Evolutionary conservation across 305 asterid species (phyloP), one percentile per base, ranked within the genome.

Genomic region (Fraxinus latifolia): DNA sequence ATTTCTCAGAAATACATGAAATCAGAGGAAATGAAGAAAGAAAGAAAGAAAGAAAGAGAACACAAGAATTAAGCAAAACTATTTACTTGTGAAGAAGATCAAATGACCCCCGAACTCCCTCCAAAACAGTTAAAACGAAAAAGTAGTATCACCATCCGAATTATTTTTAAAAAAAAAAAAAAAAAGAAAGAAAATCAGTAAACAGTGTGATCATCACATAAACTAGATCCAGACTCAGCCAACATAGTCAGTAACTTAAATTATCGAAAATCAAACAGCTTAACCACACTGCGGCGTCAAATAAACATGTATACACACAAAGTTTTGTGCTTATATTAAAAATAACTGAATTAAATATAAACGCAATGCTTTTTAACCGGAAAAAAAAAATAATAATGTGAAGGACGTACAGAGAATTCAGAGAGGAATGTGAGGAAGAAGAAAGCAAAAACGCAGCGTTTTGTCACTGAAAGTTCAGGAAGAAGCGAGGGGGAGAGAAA

Each of bases 201-300:
- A 21, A 58, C 68, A 58, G 23, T 17, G 37, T 68, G 55, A 83
- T 34, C 44, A 67, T 14, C 33, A 23, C 47, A 76, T 7, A 74
- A 74, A 85, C 47, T 85, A 85, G 89, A 84, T 88, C 89, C 85
- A 85, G 79, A 44, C 42, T 81, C 78, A 15, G 77, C 70, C 19
- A 37, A 77, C 58, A 58, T 44, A 76, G 33, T 32, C 50, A 72
- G 82, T 53, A 83, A 82, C 78, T 78, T 70, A 79, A 80, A 50
- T 23, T 36, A 60, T 31, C 21, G 73, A 36, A 81, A 9, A 62
- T 23, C 53, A 34, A 71, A 83, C 37, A 50, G 31, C 14, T 11
- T 1, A 0, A 76, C 47, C 50, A 74, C 42, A 87, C 86, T 86
- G 93, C 85, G 44, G 78, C 74, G 77, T 29, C 82, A 55, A 55